Conservation (phyloP, 257 asterid genomes). For the Plectranthus barbatus region DNA sequence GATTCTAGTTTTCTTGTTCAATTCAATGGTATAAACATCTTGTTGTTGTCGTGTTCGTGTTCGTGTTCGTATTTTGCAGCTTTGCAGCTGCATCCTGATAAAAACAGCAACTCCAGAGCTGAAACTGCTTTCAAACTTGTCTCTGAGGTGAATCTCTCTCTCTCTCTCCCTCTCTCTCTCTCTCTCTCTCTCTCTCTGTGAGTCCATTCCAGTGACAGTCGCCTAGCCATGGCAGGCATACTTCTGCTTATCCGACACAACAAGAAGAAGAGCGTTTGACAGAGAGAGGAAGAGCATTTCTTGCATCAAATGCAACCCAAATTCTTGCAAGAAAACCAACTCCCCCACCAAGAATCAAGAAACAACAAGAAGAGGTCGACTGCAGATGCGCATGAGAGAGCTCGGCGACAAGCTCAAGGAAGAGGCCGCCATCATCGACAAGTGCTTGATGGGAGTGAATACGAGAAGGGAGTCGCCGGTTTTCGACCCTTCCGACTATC, state of each 20-base stretch:
- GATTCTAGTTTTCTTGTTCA: too few relatives aligned
- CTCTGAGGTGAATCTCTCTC: constrained; percentile 49
- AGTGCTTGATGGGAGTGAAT: constrained; percentile 45
- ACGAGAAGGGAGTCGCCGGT: constrained; percentile 32
- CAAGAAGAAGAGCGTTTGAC: constrained; percentile 42
- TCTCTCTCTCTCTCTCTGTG: not conserved
- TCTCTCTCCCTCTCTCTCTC: not conserved
- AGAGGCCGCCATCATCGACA: constrained; percentile 47
- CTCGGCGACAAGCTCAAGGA: constrained; percentile 36
- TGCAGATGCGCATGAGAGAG: constrained; percentile 28
- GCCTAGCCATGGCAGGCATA: constrained; percentile 46
- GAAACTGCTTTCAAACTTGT: constrained; percentile 79
- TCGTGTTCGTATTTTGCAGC: constrained; percentile 29
- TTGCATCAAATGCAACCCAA: constrained; percentile 36
- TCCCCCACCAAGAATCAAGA: constrained; percentile 5
- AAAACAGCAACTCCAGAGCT: constrained; percentile 68
- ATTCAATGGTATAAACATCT: not conserved
- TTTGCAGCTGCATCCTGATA: constrained; percentile 80
- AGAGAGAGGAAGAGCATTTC: constrained; percentile 21
- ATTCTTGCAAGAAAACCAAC: not conserved
- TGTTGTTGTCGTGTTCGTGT: not conserved
- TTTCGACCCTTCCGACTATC: constrained; percentile 52
- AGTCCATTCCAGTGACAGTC: not conserved
- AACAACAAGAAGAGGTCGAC: constrained; percentile 5
- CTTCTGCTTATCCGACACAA: constrained; percentile 42